phyloP scores from a whole-genome alignment of 164 flowering plant genomes.

The Nymphaea thermarum region DNA sequence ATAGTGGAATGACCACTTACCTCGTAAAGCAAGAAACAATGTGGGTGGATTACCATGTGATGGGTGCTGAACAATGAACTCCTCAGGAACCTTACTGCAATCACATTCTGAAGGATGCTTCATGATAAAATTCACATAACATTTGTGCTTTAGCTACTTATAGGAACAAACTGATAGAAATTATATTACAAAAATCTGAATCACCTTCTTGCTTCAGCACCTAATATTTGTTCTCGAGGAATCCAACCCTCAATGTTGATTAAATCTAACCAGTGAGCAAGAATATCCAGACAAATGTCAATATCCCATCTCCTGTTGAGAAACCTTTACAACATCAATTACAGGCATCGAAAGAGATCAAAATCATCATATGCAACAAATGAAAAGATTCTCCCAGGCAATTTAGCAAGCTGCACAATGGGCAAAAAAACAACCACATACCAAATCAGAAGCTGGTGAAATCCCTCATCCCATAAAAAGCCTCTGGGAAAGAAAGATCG shows the following conservation, averaged over 20 bases:
- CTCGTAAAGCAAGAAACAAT: conserved; percentile 64
- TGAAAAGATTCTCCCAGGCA: not conserved
- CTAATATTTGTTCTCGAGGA: conserved; percentile 95
- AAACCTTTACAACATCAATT: too few species aligned
- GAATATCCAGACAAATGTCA: conserved; percentile 66
- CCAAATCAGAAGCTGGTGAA: conserved; percentile 93
- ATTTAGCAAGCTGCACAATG: not conserved
- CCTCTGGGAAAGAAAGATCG: conserved; percentile 95
- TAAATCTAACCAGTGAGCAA: conserved; percentile 97
- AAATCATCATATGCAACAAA: not conserved
- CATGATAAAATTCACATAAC: too few species aligned
- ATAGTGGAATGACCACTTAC: conserved; percentile 21
- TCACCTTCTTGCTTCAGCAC: conserved; percentile 95
- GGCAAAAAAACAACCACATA: conserved; percentile 15
- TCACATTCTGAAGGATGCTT: not conserved
- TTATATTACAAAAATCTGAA: not conserved
- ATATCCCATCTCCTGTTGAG: conserved; percentile 90
- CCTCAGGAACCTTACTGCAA: conserved; percentile 90
- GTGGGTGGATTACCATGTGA: conserved; percentile 94
- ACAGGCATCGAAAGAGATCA: too few species aligned
- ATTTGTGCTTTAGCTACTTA: too few species aligned
- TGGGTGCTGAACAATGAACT: conserved; percentile 84
- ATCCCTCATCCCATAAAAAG: conserved; percentile 98
- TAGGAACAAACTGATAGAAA: too few species aligned
- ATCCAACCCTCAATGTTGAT: conserved; percentile 99